Conservation (phyloP, 192 early-diverging fungal species). For the Mortierella antarctica region DNA sequence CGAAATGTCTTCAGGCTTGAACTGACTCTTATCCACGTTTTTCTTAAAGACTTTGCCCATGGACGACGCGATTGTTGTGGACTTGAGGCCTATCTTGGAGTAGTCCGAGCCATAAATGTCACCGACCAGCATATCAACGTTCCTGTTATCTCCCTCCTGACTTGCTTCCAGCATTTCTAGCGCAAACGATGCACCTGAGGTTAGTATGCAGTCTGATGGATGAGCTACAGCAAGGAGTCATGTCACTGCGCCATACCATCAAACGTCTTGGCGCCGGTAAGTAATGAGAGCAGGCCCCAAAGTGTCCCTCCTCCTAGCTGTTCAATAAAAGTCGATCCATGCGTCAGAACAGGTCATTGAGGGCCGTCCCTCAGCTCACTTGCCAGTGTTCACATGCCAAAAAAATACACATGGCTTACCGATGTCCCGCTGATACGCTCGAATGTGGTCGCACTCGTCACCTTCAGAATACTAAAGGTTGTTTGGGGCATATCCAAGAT, state of each 20-base stretch:
- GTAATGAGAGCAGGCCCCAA: constrained; percentile 90
- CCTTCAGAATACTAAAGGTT: constrained; percentile 83
- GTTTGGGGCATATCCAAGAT: neutral
- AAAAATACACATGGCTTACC: constrained; percentile 37
- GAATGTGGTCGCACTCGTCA: constrained; percentile 85
- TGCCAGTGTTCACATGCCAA: neutral
- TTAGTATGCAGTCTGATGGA: neutral
- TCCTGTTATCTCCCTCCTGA: constrained; percentile 91
- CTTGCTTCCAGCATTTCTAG: constrained; percentile 85
- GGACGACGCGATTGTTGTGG: constrained; percentile 92
- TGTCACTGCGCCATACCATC: constrained; percentile 63
- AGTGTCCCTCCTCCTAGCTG: constrained; percentile 94
- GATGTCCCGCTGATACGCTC: constrained; percentile 91
- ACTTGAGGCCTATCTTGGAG: constrained; percentile 91
- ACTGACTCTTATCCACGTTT: constrained; percentile 66
- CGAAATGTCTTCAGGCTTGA: constrained; percentile 85
- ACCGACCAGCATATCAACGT: constrained; percentile 90
- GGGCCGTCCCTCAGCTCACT: too few species aligned
- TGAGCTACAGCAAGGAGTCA: neutral
- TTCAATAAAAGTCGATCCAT: neutral
- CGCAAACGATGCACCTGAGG: neutral
- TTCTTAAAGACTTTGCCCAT: constrained; percentile 98
- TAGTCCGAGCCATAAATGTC: constrained; percentile 96
- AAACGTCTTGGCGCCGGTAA: constrained; percentile 90
- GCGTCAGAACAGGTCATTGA: too few species aligned